Evolutionary conservation across 2,329 filamentous ascomycete genomes (phyloP).

Genomic region (Leptographium radiaticola): DNA sequence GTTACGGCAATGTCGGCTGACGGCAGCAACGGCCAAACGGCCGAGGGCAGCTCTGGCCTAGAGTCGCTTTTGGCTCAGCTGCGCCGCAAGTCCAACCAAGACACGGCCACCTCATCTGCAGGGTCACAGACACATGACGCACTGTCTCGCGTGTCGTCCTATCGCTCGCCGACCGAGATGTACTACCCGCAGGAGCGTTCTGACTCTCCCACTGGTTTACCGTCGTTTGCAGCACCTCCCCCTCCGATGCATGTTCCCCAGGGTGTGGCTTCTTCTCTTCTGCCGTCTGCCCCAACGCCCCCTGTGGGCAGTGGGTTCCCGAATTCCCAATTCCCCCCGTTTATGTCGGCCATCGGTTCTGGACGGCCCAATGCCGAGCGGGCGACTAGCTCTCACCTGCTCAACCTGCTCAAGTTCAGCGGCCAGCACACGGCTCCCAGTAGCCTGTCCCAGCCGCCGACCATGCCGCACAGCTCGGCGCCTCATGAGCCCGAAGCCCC

Average conservation of each 20-base stretch:
- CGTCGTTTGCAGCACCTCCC: slow-evolving; percentile 6
- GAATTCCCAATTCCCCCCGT: slow-evolving; percentile 25
- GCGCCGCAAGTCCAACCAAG: slow-evolving; percentile 19
- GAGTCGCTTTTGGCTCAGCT: slow-evolving; percentile 29
- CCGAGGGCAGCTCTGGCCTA: slow-evolving; percentile 21
- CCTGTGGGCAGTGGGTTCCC: slow-evolving; percentile 24
- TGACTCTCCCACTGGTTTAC: slow-evolving; percentile 16
- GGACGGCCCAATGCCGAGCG: slow-evolving; percentile 18
- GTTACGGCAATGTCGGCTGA: slow-evolving; percentile 7
- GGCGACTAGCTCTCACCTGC: slow-evolving; percentile 22
- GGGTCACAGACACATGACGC: slow-evolving; percentile 16
- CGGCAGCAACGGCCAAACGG: slow-evolving; percentile 2
- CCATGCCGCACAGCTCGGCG: slow-evolving; percentile 9
- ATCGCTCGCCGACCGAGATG: slow-evolving; percentile 13
- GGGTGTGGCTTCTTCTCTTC: slow-evolving; percentile 14
- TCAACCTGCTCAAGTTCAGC: slow-evolving; percentile 51
- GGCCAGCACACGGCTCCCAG: slow-evolving; percentile 12
- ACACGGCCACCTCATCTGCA: slow-evolving; percentile 10
- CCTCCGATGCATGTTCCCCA: slow-evolving; percentile 9
- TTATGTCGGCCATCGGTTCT: slow-evolving; percentile 35
- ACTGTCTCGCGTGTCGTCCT: slow-evolving; percentile 13
- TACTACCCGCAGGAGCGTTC: slow-evolving; percentile 16
- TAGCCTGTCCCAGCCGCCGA: background rate
- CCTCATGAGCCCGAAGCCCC: slow-evolving; percentile 15
- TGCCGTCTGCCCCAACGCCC: slow-evolving; percentile 32